Evolutionary conservation across 805 yeast species (phyloP).

Genomic region (Geotrichum ghanense): DNA sequence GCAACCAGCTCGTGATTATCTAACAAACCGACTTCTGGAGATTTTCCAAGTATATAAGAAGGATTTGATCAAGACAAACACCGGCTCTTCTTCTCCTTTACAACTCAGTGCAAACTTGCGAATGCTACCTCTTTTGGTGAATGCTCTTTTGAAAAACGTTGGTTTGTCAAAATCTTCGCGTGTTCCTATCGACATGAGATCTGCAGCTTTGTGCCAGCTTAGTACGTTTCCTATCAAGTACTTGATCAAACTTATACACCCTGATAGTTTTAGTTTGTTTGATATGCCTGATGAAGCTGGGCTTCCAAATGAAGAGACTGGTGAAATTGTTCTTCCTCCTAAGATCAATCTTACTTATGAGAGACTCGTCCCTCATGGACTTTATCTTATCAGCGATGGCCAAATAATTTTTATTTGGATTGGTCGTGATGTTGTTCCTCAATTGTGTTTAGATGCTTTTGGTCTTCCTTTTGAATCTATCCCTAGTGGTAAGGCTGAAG

Average conservation of each 20-base stretch:
- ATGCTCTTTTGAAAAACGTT: slow-evolving; percentile 71
- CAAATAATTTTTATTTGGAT: slow-evolving; percentile 85
- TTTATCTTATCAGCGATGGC: slow-evolving; percentile 81
- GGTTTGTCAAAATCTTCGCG: slow-evolving; percentile 64
- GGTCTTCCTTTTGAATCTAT: slow-evolving; percentile 63
- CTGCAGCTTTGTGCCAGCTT: slow-evolving; percentile 72
- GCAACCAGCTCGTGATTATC: slow-evolving; percentile 67
- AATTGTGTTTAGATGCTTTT: slow-evolving; percentile 74
- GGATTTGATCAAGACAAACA: slow-evolving; percentile 83
- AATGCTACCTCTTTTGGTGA: slow-evolving; percentile 81
- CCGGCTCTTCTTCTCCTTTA: slow-evolving; percentile 86
- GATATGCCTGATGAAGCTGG: slow-evolving; percentile 93
- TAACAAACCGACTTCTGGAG: slow-evolving; percentile 58
- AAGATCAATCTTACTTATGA: slow-evolving; percentile 71
- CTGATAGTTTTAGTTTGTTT: slow-evolving; percentile 80
- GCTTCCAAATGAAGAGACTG: slow-evolving; percentile 59
- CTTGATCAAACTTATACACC: slow-evolving; percentile 72
- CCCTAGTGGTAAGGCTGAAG: slow-evolving; percentile 74
- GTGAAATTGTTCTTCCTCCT: slow-evolving; percentile 71
- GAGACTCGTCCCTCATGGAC: slow-evolving; percentile 75
- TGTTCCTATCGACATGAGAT: slow-evolving; percentile 84
- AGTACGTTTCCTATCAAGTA: slow-evolving; percentile 71
- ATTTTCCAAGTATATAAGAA: slow-evolving; percentile 71
- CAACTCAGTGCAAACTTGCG: slow-evolving; percentile 78
- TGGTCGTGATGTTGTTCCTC: slow-evolving; percentile 92